Conservation (phyloP, 2,329 filamentous ascomycete genomes). For the Calonectria pseudoturangicola region DNA sequence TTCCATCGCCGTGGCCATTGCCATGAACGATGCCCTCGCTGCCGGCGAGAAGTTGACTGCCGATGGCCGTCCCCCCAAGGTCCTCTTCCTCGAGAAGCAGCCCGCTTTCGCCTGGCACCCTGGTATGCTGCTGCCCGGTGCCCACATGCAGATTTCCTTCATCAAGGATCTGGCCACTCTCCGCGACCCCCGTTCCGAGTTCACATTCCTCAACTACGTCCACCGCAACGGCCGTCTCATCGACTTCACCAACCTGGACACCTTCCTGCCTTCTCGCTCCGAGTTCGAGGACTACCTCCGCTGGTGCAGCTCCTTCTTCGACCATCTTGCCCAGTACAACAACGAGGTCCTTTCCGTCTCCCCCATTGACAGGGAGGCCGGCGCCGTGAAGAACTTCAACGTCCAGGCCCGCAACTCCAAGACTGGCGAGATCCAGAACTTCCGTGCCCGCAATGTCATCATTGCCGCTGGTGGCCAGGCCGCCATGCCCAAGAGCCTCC, state of each 20-base stretch:
- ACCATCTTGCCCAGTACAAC: conserved; percentile 82
- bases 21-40: conserved; percentile 86
- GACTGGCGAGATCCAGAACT: conserved; percentile 72
- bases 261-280: conserved; percentile 88
- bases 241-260: conserved; percentile 92
- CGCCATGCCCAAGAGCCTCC: conserved; percentile 82
- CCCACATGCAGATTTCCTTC: conserved; percentile 98
- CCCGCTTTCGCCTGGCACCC: conserved; percentile 91
- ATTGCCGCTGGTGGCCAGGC: conserved; percentile 77
- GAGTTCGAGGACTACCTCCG: conserved; percentile 98
- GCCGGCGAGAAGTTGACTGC: conserved; percentile 65
- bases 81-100: conserved; percentile 93
- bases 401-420: conserved; percentile 79
- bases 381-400: conserved; percentile 77
- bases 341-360: conserved; percentile 85
- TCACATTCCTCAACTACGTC: conserved; percentile 97
- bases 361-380: conserved; percentile 71
- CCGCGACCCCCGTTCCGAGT: conserved; percentile 89
- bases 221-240: conserved; percentile 87
- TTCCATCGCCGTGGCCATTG: conserved; percentile 90
- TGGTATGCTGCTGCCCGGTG: conserved; percentile 94
- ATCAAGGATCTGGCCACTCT: conserved; percentile 96
- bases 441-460: conserved; percentile 79
- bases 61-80: conserved; percentile 74
- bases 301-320: conserved; percentile 91